These are phyloP conservation scores for Farysia itapuensis DNA, from an alignment of 1,284 basidiomycete species.

Conservation along the genomic window DNA sequence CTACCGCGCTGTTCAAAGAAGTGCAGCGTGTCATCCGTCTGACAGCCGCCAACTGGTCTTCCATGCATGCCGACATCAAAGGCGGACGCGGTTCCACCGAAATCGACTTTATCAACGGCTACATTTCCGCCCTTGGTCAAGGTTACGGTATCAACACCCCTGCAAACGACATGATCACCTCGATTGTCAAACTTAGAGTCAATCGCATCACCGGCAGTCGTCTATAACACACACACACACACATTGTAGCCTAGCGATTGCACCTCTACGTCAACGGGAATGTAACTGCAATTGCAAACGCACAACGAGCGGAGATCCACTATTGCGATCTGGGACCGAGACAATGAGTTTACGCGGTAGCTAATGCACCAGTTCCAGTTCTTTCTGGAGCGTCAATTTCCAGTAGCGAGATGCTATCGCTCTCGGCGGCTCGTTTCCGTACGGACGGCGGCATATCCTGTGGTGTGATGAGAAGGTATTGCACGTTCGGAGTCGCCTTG, in stretches of 20 bases:
- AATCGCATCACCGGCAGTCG: constrained; percentile 28
- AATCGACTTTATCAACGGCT: constrained; percentile 79
- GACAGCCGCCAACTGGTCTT: constrained; percentile 50
- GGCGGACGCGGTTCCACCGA: constrained; percentile 39
- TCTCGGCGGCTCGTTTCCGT: neutral
- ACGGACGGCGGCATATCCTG: constrained; percentile 48
- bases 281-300: too few relatives aligned
- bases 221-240: too few relatives aligned
- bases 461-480: constrained; percentile 55
- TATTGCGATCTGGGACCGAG: too few relatives aligned
- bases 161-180: constrained; percentile 67
- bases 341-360: too few relatives aligned
- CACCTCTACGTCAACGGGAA: too few relatives aligned
- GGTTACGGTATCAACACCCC: constrained; percentile 69
- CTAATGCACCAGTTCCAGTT: constrained; percentile 9
- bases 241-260: too few relatives aligned
- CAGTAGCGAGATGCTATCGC: constrained; percentile 12
- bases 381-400: constrained; percentile 22
- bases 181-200: constrained; percentile 67
- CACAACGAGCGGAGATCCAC: too few relatives aligned
- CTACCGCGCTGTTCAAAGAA: constrained; percentile 40
- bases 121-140: constrained; percentile 71
- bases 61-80: constrained; percentile 50
- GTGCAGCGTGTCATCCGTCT: constrained; percentile 37
- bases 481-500: constrained; percentile 23